These are phyloP conservation scores for Umbelopsis sp. DNA, from an alignment of 192 early-diverging fungal species.

Conservation along the genomic window DNA sequence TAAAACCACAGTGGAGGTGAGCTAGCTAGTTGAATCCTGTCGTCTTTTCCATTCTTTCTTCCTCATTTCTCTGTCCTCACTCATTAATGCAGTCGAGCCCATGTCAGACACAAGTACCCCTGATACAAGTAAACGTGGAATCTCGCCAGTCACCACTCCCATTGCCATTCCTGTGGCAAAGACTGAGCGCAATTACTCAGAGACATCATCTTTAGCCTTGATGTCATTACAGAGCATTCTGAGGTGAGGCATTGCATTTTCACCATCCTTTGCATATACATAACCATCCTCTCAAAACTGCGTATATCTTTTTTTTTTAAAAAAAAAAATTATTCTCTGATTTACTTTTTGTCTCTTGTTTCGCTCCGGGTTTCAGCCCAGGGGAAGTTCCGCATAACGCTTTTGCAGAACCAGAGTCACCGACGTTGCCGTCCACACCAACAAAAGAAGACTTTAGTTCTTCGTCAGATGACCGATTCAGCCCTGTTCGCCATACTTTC, in stretches of 20 bases:
- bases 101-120: neutral
- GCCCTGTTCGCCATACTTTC: constrained; percentile 4
- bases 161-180: constrained; percentile 7
- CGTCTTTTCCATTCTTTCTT: neutral
- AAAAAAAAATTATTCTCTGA: neutral
- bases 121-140: neutral
- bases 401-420: neutral
- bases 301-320: too few relatives aligned
- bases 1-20: neutral
- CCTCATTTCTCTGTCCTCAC: too few relatives aligned
- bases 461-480: neutral
- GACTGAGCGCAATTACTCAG: constrained; percentile 9
- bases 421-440: neutral
- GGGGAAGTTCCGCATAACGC: constrained; percentile 11
- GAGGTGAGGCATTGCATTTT: neutral
- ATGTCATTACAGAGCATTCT: constrained; percentile 16
- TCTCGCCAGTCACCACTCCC: neutral
- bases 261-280: too few relatives aligned
- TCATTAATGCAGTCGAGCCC: neutral
- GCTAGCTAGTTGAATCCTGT: neutral
- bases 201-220: constrained; percentile 2
- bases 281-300: neutral
- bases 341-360: neutral
- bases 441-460: constrained; percentile 13
- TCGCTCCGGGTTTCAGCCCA: neutral